Evolutionary conservation across 768 basidiomycete species (phyloP).

Genomic region (Lactifluus volemus): DNA sequence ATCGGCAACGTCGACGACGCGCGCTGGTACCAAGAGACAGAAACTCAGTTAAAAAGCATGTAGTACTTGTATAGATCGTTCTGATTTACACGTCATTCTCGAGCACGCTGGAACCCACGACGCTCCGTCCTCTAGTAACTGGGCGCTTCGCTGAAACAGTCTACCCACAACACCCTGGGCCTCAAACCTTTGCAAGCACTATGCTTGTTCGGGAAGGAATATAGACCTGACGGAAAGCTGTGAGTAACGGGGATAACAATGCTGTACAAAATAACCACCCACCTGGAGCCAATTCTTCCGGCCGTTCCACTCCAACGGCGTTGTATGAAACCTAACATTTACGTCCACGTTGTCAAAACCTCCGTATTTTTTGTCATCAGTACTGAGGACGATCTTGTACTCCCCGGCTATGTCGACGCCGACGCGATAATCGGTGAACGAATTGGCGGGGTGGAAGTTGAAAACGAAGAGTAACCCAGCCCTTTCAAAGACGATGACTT

Average conservation of each 20-base stretch:
- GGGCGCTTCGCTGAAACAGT: background rate
- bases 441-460: slow-evolving; percentile 91
- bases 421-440: slow-evolving; percentile 89
- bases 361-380: slow-evolving; percentile 82
- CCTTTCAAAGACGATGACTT: slow-evolving; percentile 90
- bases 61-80: background rate
- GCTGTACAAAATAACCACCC: slow-evolving; percentile 19
- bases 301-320: slow-evolving; percentile 85
- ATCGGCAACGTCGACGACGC: slow-evolving; percentile 17
- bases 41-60: slow-evolving; percentile 16
- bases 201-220: slow-evolving; percentile 59
- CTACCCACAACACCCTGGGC: background rate
- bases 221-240: slow-evolving; percentile 44
- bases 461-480: slow-evolving; percentile 91
- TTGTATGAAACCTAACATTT: slow-evolving; percentile 65
- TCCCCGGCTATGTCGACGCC: slow-evolving; percentile 82
- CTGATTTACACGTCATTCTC: slow-evolving; percentile 2
- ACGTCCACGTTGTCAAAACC: slow-evolving; percentile 77
- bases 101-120: background rate
- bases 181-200: slow-evolving; percentile 43
- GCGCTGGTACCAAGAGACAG: slow-evolving; percentile 20
- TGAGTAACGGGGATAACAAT: background rate
- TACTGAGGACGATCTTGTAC: slow-evolving; percentile 72
- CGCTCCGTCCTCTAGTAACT: background rate
- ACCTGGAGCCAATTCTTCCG: slow-evolving; percentile 88